Base-by-base conservation (phyloP, 2,329 filamentous ascomycete genomes). In the Peltaster fructicola region DNA sequence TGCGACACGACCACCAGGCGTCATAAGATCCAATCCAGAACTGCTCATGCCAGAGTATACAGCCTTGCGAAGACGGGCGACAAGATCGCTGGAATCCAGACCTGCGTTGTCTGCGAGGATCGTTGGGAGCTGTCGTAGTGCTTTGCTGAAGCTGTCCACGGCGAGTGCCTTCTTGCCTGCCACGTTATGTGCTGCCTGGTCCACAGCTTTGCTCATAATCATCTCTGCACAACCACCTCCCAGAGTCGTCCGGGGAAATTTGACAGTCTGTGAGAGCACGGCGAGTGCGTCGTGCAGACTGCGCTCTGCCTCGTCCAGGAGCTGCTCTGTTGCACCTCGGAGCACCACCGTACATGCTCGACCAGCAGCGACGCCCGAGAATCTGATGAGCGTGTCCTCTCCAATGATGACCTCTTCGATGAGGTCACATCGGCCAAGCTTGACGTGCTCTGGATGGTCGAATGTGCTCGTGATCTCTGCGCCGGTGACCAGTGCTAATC, bases 391-490 rank as follows among this genome's bases (percentile, higher is more conserved):
- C 4, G 81, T 93, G 50, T 98, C 88, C 57, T 98, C 88, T 36
- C 88, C 88, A 42, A 98, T 93, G 41, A 98, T 92, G 20, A 98
- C 75, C 56, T 98, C 88, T 56, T 98, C 88, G 30, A 98, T 95
- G 23, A 90, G 41, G 46, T 95, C 85, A 52, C 88, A 98, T 35
- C 85, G 74, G 14, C 88, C 88, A 14, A 98, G 72, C 61, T 95
- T 90, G 40, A 98, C 84, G 47, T 88, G 78, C 24, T 98, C 88
- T 4, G 88, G 88, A 56, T 98, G 84, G 51, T 98, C 88, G 47
- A 98, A 98, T 3, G 88, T 98, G 9, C 81, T 92, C 17, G 88
- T 74, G 44, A 98, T 98, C 58, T 98, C 88, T 44, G 85, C 88
- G 34, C 88, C 88, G 5, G 88, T 98, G 21, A 98, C 88, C 24